These are phyloP conservation scores for Candida sakaeoensis DNA, from an alignment of 805 yeast genomes.

Conservation along the genomic window DNA sequence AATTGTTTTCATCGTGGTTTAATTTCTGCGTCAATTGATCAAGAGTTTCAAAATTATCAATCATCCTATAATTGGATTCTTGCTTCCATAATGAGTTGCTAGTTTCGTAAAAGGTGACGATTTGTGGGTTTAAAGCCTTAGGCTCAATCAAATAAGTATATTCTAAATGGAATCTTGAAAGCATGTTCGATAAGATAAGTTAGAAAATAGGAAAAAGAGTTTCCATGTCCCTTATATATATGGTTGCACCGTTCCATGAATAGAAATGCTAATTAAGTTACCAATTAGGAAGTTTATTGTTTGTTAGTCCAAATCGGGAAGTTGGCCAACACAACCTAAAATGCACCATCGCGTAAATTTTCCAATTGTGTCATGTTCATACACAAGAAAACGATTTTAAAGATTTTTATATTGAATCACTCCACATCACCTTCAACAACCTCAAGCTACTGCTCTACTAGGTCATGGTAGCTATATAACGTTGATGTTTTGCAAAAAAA, in stretches of 20 bases:
- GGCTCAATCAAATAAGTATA: conserved; percentile 12
- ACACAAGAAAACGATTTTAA: background rate
- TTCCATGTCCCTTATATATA: background rate
- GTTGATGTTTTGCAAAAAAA: no score
- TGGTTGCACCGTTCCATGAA: conserved; percentile 1
- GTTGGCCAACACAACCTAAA: background rate
- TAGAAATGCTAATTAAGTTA: conserved; percentile 1
- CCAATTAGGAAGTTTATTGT: background rate
- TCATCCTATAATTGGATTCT: conserved; percentile 13
- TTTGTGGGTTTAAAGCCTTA: conserved; percentile 5
- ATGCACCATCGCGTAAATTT: background rate
- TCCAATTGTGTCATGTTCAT: background rate
- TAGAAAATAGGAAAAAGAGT: background rate
- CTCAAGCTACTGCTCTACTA: no score
- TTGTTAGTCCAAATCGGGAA: background rate
- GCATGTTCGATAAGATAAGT: background rate
- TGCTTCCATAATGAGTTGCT: conserved; percentile 32
- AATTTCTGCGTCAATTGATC: conserved; percentile 10
- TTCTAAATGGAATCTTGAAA: conserved; percentile 10
- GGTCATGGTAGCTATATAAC: no score
- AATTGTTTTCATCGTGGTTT: conserved; percentile 11
- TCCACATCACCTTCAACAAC: no score
- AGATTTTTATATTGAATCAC: no score
- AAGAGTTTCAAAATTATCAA: conserved; percentile 25
- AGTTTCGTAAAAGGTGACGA: conserved; percentile 18